Base-by-base conservation (phyloP, 2,329 filamentous ascomycete genomes). In the Trichoderma breve region DNA sequence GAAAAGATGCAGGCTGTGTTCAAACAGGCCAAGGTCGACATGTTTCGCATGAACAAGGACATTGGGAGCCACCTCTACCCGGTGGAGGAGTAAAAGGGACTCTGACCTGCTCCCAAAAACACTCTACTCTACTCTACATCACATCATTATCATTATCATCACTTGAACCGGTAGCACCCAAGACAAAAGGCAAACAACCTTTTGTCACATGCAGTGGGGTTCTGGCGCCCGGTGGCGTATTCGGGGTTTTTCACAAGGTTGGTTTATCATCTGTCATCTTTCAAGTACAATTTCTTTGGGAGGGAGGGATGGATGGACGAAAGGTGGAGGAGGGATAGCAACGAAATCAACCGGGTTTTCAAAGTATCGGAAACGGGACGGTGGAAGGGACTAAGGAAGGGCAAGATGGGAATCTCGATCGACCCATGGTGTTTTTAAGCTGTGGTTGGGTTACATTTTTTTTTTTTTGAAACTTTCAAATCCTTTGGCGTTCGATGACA, bases 41-140 rank as follows among this genome's bases (percentile, higher is more conserved):
- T 99, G 96, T 99, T 99, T 82, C 95, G 94, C 76, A 98, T 99
- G 95, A 98, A 97, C 86, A 98, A 98, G 85, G 89, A 97, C 18
- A 89, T 98, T 12, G 94, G 93, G 74, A 91, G 92, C 80, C 95
- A 98, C 78, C 86, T 98, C 51, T 98, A 97, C 79, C 93, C 92
- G 3, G 87, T 93, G 62, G 94, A 96, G 80, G 90, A 82, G 71
- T 79, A 80, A 65, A 26, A 2, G 43, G 39, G 39, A 6, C 2
- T 30, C 34, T 7, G 9, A 8, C 7, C 39, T 8, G 15, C 8
- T 53, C 34, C 39, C 39, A 18, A 61, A 57, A 43, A 5, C 58
- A 15, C 32, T 36, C 11, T 62, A 28, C 32, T 36, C 11, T 62
- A 28, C 34, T 36, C 36, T 32, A 53, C 57, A 62, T 47, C 34